These are phyloP conservation scores for Leishmania braziliensis DNA, from an alignment of 208 protist genomes.

Conservation along the genomic window DNA sequence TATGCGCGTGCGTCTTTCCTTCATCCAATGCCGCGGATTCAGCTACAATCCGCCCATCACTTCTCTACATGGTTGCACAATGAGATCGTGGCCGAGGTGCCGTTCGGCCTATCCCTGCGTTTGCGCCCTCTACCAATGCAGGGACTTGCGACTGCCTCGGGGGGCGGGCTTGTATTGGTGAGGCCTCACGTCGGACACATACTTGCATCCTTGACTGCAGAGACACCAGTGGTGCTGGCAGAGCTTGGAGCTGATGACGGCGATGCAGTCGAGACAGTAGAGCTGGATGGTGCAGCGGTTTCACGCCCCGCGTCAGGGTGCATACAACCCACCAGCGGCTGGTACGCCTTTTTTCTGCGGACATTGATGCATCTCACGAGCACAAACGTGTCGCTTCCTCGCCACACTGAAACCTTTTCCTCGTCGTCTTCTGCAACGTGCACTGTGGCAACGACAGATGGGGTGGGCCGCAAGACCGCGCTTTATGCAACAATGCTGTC, in stretches of 20 bases:
- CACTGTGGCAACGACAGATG: slow-evolving; percentile 10
- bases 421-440: neutral
- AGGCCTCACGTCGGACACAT: slow-evolving; percentile 24
- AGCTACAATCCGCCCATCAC: slow-evolving; percentile 4
- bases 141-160: neutral
- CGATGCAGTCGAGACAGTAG: neutral
- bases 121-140: slow-evolving; percentile 3
- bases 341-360: slow-evolving; percentile 12
- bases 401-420: neutral
- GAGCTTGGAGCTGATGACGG: neutral
- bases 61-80: slow-evolving; percentile 28
- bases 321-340: neutral
- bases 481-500: slow-evolving; percentile 18
- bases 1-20: neutral
- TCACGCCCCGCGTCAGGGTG: neutral
- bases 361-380: slow-evolving; percentile 14
- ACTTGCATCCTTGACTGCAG: slow-evolving; percentile 7
- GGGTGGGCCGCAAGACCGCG: slow-evolving; percentile 20
- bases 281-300: neutral
- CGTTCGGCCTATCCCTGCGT: slow-evolving; percentile 25
- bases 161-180: slow-evolving; percentile 5
- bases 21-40: slow-evolving; percentile 2
- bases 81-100: slow-evolving; percentile 5
- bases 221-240: neutral
- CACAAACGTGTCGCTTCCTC: neutral